Conservation (phyloP, 306 rosid genomes). For the Prunus kanzakura region DNA sequence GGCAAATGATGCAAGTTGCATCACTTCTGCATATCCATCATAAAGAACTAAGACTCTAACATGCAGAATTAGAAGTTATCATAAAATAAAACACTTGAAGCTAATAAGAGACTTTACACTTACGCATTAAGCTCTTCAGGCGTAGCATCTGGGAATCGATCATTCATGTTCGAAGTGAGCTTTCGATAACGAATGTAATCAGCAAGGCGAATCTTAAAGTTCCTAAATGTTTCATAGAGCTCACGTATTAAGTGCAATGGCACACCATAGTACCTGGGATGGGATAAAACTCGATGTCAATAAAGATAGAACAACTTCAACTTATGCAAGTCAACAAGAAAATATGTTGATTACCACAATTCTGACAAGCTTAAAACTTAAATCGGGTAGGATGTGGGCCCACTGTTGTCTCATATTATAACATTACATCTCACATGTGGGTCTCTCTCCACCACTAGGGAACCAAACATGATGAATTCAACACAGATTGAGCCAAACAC, state of each 20-base stretch:
- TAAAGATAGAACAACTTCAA: background rate
- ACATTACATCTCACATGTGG: background rate
- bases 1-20: constrained; percentile 96
- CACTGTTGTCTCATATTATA: background rate
- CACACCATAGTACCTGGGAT: constrained; percentile 79
- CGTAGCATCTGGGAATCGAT: constrained; percentile 94
- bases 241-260: constrained; percentile 97
- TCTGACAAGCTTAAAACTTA: background rate
- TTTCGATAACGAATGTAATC: constrained; percentile 91
- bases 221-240: constrained; percentile 97
- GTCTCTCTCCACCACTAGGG: background rate
- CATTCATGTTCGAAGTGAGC: constrained; percentile 98
- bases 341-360: background rate
- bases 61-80: constrained; percentile 6
- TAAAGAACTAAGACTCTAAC: constrained; percentile 10
- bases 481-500: background rate
- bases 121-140: constrained; percentile 93
- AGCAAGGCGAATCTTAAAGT: constrained; percentile 80
- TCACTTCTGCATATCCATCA: constrained; percentile 70
- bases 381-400: background rate
- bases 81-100: constrained; percentile 4
- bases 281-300: constrained; percentile 27
- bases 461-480: background rate
- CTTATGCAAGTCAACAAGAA: background rate
- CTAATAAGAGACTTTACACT: constrained; percentile 34